A percentile compares a stretch with the other conserved stretches of the same genome.
Evolutionary conservation across 2,329 filamentous ascomycete species (phyloP).

Genomic region (Plenodomus lindquistii): DNA sequence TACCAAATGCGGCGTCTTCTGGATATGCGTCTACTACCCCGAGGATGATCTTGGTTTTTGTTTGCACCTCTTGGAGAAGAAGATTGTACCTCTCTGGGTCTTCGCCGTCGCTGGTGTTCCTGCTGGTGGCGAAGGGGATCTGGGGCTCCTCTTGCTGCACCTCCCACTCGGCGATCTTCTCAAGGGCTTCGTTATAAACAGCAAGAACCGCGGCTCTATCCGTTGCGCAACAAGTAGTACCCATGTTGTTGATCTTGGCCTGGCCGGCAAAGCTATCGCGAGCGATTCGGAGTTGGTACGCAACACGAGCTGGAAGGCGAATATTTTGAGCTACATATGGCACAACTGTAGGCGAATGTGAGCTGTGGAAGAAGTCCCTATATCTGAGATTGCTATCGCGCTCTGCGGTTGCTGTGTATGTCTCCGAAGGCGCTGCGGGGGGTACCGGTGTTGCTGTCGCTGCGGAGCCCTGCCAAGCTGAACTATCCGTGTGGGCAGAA

Average conservation of each 20-base stretch:
- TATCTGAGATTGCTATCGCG: no score
- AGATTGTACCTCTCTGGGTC: neutral
- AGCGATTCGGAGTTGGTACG: neutral
- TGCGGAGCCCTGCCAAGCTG: no score
- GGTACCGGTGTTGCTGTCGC: no score
- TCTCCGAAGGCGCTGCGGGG: no score
- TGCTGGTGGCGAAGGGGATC: neutral
- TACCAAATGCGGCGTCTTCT: conserved; percentile 8
- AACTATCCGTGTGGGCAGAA: no score
- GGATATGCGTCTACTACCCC: conserved; percentile 5
- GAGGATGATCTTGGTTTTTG: conserved; percentile 14
- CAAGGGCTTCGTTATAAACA: conserved; percentile 12
- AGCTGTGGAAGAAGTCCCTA: no score
- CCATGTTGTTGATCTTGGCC: neutral
- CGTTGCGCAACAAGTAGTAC: conserved; percentile 1
- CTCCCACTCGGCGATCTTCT: neutral
- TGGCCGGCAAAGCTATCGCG: conserved; percentile 4
- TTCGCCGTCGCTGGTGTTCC: neutral
- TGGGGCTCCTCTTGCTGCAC: neutral
- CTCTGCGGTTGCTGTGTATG: no score
- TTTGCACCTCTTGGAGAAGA: conserved; percentile 6
- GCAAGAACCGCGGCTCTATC: conserved; percentile 11
- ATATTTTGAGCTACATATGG: neutral
- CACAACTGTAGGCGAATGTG: no score
- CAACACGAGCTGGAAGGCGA: no score